Conservation (phyloP, 2,329 filamentous ascomycete species). For the Coniosporium tulheliwenetii region DNA sequence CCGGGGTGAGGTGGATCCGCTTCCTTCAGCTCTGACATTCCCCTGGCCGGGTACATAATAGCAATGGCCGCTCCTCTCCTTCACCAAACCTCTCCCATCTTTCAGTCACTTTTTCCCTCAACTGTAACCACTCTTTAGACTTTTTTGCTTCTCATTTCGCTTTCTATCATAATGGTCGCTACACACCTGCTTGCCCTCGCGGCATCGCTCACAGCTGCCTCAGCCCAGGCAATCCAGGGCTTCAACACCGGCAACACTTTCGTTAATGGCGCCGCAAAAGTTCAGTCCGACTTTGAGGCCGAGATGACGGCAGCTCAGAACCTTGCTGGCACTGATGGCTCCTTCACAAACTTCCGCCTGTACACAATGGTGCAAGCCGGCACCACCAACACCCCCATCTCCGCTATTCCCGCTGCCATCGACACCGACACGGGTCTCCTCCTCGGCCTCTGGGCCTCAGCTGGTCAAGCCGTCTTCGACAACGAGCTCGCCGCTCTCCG, state of each 20-base stretch:
- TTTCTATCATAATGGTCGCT: conserved; percentile 20
- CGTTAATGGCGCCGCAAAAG: conserved; percentile 43
- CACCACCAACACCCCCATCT: conserved; percentile 47
- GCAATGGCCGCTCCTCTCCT: conserved; percentile 12
- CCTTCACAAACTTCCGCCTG: conserved; percentile 54
- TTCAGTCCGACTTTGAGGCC: conserved; percentile 49
- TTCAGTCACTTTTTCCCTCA: too few species aligned
- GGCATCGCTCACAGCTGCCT: conserved; percentile 23
- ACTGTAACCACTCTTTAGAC: too few species aligned
- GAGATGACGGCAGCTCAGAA: conserved; percentile 52
- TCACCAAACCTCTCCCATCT: too few species aligned
- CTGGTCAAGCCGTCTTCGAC: conserved; percentile 43
- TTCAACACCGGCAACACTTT: conserved; percentile 61
- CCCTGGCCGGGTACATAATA: too few species aligned
- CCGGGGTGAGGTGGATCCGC: too few species aligned
- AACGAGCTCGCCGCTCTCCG: conserved; percentile 63
- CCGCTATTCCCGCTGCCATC: conserved; percentile 67
- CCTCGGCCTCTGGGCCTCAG: conserved; percentile 72
- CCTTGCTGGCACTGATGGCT: conserved; percentile 45
- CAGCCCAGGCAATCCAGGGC: conserved; percentile 35
- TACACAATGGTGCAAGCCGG: conserved; percentile 62
- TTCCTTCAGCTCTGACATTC: too few species aligned
- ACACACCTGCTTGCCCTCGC: conserved; percentile 18
- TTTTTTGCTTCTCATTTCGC: neutral
- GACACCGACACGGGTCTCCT: conserved; percentile 63